Evolutionary conservation across 2,329 filamentous ascomycete genomes (phyloP).

Genomic region (Arthrobotrys conoides): DNA sequence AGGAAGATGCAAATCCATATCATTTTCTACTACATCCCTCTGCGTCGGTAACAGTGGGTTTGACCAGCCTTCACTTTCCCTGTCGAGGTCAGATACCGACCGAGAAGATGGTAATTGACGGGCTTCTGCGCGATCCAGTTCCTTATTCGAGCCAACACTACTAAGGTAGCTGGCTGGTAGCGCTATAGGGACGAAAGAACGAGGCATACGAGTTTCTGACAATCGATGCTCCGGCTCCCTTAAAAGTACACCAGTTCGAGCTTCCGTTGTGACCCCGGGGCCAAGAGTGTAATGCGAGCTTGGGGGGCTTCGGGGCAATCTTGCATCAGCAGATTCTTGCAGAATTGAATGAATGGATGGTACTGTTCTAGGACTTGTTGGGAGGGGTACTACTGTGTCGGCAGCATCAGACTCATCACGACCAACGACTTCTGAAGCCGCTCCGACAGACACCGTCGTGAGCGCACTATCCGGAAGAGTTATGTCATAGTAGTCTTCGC

Average conservation of each 20-base stretch:
- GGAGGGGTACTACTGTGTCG: conserved; percentile 7
- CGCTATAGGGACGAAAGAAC: background rate
- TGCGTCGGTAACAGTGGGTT: background rate
- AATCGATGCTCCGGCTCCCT: no score
- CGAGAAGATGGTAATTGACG: conserved; percentile 15
- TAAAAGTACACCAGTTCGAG: background rate
- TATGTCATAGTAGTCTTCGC: background rate
- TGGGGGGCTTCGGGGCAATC: conserved; percentile 27
- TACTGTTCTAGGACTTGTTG: conserved; percentile 18
- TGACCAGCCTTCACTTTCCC: background rate
- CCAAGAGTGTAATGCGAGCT: conserved; percentile 12
- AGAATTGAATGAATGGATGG: background rate
- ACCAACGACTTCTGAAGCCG: background rate
- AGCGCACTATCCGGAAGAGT: conserved; percentile 17
- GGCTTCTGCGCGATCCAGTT: background rate
- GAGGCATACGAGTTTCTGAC: background rate
- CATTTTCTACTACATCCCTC: background rate
- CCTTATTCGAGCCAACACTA: background rate
- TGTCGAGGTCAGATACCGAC: background rate
- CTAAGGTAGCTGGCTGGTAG: conserved; percentile 1
- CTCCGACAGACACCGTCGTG: background rate
- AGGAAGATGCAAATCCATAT: background rate
- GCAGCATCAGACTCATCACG: background rate
- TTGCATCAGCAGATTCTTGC: background rate
- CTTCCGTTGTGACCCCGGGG: background rate